phyloP scores from a whole-genome alignment of 352 stramenopile species.

The Phytophthora ohioensis region DNA sequence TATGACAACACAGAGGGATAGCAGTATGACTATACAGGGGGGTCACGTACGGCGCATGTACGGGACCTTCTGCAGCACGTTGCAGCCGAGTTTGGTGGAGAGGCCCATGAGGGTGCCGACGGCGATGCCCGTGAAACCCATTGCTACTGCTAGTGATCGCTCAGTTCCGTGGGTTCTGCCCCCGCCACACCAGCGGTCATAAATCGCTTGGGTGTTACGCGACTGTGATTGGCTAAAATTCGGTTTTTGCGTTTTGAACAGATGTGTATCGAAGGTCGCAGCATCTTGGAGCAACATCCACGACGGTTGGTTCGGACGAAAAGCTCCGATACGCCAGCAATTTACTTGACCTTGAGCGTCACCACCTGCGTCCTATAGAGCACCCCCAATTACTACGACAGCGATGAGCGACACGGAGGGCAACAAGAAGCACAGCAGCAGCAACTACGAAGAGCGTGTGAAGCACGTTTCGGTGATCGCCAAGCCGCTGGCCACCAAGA shows the following conservation, averaged over 20 bases:
- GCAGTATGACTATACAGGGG: not conserved
- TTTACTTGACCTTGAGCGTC: slow-evolving; percentile 28
- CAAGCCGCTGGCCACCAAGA: slow-evolving; percentile 98
- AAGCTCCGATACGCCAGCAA: slow-evolving; percentile 31
- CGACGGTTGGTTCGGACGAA: slow-evolving; percentile 37
- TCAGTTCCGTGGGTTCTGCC: slow-evolving; percentile 40
- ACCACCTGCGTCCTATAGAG: slow-evolving; percentile 18
- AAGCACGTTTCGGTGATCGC: slow-evolving; percentile 94
- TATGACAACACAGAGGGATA: not conserved
- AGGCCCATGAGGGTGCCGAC: slow-evolving; percentile 79
- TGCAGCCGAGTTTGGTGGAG: slow-evolving; percentile 86
- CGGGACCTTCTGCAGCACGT: slow-evolving; percentile 84
- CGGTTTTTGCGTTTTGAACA: not conserved
- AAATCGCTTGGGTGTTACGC: slow-evolving; percentile 16
- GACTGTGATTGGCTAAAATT: slow-evolving; percentile 25
- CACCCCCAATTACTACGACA: not conserved
- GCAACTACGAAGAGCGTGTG: slow-evolving; percentile 84
- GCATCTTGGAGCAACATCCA: slow-evolving; percentile 34
- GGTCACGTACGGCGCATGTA: slow-evolving; percentile 83
- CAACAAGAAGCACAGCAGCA: slow-evolving; percentile 57
- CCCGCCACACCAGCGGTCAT: slow-evolving; percentile 32
- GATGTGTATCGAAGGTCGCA: slow-evolving; percentile 36
- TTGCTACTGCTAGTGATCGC: slow-evolving; percentile 36
- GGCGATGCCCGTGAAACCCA: slow-evolving; percentile 77
- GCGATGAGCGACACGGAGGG: slow-evolving; percentile 79